A percentile compares a stretch with the other conserved stretches of the same genome.
phyloP scores from a whole-genome alignment of 495 filamentous ascomycete species.

The Bathelium albidoporum region DNA sequence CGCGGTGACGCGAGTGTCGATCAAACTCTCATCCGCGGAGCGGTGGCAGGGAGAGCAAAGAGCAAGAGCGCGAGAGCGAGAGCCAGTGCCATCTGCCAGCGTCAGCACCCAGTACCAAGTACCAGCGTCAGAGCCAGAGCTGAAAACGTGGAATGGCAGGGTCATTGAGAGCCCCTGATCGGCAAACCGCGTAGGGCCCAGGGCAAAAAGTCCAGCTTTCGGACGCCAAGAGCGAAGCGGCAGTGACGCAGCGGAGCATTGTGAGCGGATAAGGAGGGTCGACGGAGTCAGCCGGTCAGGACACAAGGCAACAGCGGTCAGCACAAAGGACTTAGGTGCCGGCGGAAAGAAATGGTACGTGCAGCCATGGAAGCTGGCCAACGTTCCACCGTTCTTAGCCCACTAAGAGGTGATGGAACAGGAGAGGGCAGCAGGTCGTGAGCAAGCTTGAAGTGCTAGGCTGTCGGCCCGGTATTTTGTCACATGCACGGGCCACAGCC shows the following conservation, averaged over 20 bases:
- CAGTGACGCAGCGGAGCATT: not conserved
- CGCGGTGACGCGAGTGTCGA: not conserved
- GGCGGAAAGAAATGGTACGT: not conserved
- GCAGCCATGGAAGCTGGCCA: not conserved
- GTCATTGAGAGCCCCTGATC: slow-evolving; percentile 3
- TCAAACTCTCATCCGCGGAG: not conserved
- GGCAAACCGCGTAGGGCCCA: not conserved
- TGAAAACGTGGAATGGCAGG: not conserved
- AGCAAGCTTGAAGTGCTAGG: not conserved
- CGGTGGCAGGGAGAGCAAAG: no score
- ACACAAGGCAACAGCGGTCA: not conserved
- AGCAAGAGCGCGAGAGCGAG: no score
- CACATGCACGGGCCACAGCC: not conserved
- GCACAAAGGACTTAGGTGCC: not conserved
- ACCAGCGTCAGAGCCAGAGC: not conserved
- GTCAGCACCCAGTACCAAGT: no score
- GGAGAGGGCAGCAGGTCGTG: not conserved
- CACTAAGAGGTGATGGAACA: not conserved
- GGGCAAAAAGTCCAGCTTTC: not conserved
- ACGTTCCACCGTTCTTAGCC: not conserved
- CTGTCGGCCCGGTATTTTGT: slow-evolving; percentile 1
- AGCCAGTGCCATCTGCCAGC: no score
- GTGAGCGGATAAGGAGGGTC: not conserved
- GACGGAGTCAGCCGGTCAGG: not conserved
- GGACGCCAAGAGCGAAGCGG: not conserved